Base-by-base conservation (phyloP, 257 asterid genomes). In the Fraxinus anomala region DNA sequence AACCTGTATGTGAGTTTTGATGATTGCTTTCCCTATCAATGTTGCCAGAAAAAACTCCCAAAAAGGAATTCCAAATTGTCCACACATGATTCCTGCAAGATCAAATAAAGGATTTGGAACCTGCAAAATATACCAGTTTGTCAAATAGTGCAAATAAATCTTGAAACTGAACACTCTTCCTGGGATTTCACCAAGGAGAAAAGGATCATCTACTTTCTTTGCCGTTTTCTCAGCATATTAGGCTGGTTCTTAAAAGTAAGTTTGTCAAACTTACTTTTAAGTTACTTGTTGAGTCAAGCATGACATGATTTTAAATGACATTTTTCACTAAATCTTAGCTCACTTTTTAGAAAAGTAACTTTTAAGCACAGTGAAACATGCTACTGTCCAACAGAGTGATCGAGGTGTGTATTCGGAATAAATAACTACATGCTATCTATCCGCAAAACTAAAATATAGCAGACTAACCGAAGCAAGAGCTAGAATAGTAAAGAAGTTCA, bases 31-130 rank as follows among this genome's bases (percentile, higher is more conserved):
- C 72, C 98, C 98, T 9, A 94, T 83, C 88, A 91, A 75, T 11
- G 98, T 92, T 73, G 98, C 98, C 34, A 90, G 80, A 73, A 94
- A 94, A 73, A 94, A 94, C 85, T 92, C 84, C 97, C 97, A 94
- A 83, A 94, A 94, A 72, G 97, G 92, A 75, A 94, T 87, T 63
- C 96, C 97, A 39, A 94, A 94, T 79, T 94, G 97, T 72, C 98
- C 98, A 49, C 98, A 92, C 97, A 94, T 94, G 79, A 94, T 94
- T 77, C 98, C 98, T 54, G 98, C 98, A 72, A 94, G 97, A 85
- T 94, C 98, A 87, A 94, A 94, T 75, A 94, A 79, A 73, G 98
- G 98, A 87, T 94, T 94, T 17, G 98, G 98, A 28, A 94, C 91
- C 98, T 94, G 82, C 71, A 79, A 73, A 76, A 73, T 69, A 78